phyloP scores from a whole-genome alignment of 2,329 filamentous ascomycete species.

The Fusarium dimerum region DNA sequence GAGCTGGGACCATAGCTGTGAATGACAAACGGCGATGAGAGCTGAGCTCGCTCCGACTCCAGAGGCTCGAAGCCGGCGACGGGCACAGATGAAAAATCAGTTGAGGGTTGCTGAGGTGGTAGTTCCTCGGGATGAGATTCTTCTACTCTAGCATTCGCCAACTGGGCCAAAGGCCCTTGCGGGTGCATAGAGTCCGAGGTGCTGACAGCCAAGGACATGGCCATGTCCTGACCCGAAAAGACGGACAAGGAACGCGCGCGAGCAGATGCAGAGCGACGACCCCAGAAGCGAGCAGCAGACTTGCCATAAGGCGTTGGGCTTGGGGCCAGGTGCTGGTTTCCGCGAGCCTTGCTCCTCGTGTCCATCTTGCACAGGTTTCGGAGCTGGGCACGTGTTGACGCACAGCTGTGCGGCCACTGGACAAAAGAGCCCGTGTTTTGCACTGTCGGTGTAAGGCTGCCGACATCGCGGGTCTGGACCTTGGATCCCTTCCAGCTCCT shows the following conservation, averaged over 20 bases:
- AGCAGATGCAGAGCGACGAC: slow-evolving; percentile 49
- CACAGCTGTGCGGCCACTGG: slow-evolving; percentile 65
- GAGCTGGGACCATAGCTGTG: slow-evolving; percentile 65
- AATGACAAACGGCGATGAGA: slow-evolving; percentile 58
- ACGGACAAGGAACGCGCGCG: slow-evolving; percentile 42
- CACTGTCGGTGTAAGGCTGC: slow-evolving; percentile 57
- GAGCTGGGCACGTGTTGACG: slow-evolving; percentile 62
- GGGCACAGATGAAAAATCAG: background rate
- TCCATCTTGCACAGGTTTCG: slow-evolving; percentile 63
- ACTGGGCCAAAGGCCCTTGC: slow-evolving; percentile 60
- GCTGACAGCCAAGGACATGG: slow-evolving; percentile 62
- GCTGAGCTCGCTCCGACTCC: slow-evolving; percentile 35
- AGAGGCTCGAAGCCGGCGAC: slow-evolving; percentile 20
- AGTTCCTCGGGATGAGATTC: slow-evolving; percentile 23
- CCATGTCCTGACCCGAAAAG: slow-evolving; percentile 64
- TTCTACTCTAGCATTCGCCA: slow-evolving; percentile 49
- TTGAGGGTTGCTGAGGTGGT: slow-evolving; percentile 17
- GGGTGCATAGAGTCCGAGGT: slow-evolving; percentile 67
- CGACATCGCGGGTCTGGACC: slow-evolving; percentile 38
- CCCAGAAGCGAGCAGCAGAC: slow-evolving; percentile 50
- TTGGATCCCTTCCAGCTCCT: slow-evolving; percentile 67
- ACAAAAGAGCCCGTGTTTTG: slow-evolving; percentile 51
- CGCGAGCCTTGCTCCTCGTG: slow-evolving; percentile 46
- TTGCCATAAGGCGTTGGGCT: slow-evolving; percentile 59
- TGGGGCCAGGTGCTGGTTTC: slow-evolving; percentile 48